These are phyloP conservation scores for Lentinula lateritia DNA, from an alignment of 768 basidiomycete species.

Conservation along the genomic window DNA sequence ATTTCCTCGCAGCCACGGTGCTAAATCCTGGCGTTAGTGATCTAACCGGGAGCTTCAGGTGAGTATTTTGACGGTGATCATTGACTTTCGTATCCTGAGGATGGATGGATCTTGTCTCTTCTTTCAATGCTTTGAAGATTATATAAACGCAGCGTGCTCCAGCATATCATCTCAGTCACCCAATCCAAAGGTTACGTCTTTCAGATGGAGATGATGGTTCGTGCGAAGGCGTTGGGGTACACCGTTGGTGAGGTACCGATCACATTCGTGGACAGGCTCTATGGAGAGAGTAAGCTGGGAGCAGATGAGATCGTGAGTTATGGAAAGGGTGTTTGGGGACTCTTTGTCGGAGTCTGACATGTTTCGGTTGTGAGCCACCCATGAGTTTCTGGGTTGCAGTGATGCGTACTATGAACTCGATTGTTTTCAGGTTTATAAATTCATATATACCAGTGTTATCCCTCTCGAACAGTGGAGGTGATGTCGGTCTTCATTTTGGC, in stretches of 20 bases:
- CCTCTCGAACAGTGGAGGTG: not conserved
- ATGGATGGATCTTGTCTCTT: not conserved
- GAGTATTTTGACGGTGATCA: slow-evolving; percentile 15
- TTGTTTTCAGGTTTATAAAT: not conserved
- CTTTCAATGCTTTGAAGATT: slow-evolving; percentile 36
- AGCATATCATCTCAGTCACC: slow-evolving; percentile 79
- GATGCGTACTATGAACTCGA: no score
- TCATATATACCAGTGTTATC: not conserved
- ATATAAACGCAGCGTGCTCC: slow-evolving; percentile 71
- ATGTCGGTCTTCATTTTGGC: no score
- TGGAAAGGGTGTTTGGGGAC: slow-evolving; percentile 75
- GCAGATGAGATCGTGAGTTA: slow-evolving; percentile 86
- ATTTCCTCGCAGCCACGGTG: slow-evolving; percentile 84
- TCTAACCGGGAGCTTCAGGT: slow-evolving; percentile 89
- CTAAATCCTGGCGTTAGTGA: slow-evolving; percentile 85
- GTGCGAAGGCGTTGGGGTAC: slow-evolving; percentile 79
- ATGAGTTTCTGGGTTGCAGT: no score
- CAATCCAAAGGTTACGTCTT: slow-evolving; percentile 91
- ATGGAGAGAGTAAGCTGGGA: slow-evolving; percentile 89
- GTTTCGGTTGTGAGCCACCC: not conserved
- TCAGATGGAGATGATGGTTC: slow-evolving; percentile 98
- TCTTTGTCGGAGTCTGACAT: slow-evolving; percentile 64
- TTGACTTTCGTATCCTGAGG: not conserved
- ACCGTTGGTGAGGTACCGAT: slow-evolving; percentile 89
- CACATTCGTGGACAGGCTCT: slow-evolving; percentile 91